phyloP scores from a whole-genome alignment of 352 stramenopile genomes.

The Globisporangium echinulatum region DNA sequence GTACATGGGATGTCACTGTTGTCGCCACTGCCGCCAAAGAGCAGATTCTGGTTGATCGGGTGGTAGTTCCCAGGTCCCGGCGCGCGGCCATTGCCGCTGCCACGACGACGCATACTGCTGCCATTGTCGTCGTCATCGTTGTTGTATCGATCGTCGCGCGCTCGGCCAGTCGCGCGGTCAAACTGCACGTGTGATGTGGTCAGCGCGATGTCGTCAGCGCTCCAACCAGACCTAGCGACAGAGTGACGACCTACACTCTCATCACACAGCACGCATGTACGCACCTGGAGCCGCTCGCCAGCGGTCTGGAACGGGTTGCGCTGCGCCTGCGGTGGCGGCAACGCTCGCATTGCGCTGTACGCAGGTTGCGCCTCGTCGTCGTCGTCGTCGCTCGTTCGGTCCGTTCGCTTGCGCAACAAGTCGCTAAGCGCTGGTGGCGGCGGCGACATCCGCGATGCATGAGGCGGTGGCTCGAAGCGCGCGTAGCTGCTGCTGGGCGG shows the following conservation, averaged over 20 bases:
- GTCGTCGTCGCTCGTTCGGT: constrained; percentile 12
- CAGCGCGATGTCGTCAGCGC: too few species aligned
- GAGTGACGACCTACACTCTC: too few species aligned
- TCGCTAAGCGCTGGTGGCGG: constrained; percentile 22
- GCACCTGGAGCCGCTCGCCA: constrained; percentile 55
- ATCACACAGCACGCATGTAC: neutral
- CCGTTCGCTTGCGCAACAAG: constrained; percentile 28
- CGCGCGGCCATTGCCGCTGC: constrained; percentile 16
- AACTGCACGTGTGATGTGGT: constrained; percentile 13
- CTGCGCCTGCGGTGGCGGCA: neutral
- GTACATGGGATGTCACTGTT: constrained; percentile 7
- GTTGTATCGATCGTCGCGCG: constrained; percentile 31
- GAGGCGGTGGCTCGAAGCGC: too few species aligned
- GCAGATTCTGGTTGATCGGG: constrained; percentile 65
- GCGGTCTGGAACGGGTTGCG: constrained; percentile 69
- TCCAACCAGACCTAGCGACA: too few species aligned
- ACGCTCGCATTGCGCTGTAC: constrained; percentile 8
- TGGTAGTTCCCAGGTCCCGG: constrained; percentile 49
- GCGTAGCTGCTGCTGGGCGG: neutral
- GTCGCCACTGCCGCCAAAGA: constrained; percentile 36
- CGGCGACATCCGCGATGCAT: neutral
- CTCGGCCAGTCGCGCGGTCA: constrained; percentile 36
- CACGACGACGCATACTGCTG: constrained; percentile 10
- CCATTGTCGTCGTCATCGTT: constrained; percentile 14
- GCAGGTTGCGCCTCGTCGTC: neutral